Evolutionary conservation across 345 rosid genomes (phyloP).

Genomic region (Erodium maritimum): DNA sequence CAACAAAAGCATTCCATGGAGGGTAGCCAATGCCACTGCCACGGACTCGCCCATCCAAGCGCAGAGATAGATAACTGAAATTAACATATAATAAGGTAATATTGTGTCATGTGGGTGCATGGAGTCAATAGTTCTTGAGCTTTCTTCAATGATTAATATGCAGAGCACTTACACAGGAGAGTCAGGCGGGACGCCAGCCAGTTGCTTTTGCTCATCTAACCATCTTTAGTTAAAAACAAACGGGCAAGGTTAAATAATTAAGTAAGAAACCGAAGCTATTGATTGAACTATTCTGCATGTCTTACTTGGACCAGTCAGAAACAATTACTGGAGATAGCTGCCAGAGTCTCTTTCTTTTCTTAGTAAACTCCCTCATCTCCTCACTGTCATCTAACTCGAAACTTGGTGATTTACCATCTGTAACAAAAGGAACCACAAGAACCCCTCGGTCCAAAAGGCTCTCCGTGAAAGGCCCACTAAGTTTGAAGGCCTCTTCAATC

Average conservation of each 20-base stretch:
- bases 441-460: constrained; percentile 80
- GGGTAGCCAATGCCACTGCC: constrained; percentile 94
- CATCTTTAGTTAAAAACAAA: constrained; percentile 32
- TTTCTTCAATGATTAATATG: constrained; percentile 1
- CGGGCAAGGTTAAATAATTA: constrained; percentile 1
- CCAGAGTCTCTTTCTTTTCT: constrained; percentile 71
- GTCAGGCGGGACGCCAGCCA: constrained; percentile 62
- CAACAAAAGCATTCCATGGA: constrained; percentile 95
- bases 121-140: neutral
- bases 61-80: constrained; percentile 69
- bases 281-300: neutral
- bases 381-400: constrained; percentile 60
- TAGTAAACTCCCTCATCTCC: constrained; percentile 35
- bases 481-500: constrained; percentile 57
- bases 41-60: constrained; percentile 89
- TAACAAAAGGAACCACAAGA: constrained; percentile 69
- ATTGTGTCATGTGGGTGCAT: neutral
- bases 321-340: constrained; percentile 51
- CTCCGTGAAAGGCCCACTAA: constrained; percentile 62
- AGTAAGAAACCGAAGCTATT: neutral
- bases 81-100: neutral
- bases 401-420: constrained; percentile 51
- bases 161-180: constrained; percentile 71
- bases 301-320: constrained; percentile 80
- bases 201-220: constrained; percentile 79